These are phyloP conservation scores for Bromus sterilis DNA, from an alignment of 176 grass and related monocot genomes.

Conservation along the genomic window DNA sequence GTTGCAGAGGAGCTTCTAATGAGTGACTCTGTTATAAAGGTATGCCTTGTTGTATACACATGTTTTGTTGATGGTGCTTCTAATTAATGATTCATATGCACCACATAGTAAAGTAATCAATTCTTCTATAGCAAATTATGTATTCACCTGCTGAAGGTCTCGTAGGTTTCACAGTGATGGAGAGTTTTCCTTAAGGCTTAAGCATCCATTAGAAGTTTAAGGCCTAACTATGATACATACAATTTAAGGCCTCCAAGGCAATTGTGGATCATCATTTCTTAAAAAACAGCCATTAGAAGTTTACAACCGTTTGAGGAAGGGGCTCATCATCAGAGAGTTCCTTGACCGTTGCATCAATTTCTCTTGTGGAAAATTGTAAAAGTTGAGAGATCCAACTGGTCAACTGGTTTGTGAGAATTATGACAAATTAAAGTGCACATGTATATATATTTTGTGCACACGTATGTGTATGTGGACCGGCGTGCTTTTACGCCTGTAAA, in stretches of 20 bases:
- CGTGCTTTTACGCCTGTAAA: background rate
- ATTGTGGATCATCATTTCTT: background rate
- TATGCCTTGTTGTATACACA: conserved; percentile 17
- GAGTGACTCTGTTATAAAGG: conserved; percentile 99
- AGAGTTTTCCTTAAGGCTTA: background rate
- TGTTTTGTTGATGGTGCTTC: background rate
- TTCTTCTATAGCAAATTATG: background rate
- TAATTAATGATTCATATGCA: conserved; percentile 5
- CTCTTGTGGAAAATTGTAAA: background rate
- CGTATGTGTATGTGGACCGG: background rate
- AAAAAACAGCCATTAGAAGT: background rate
- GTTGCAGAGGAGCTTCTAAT: conserved; percentile 99
- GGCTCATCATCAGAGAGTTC: background rate
- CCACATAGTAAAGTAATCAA: background rate
- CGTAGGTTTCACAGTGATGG: background rate
- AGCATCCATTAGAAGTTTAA: no score
- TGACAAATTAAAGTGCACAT: background rate
- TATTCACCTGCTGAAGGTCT: background rate
- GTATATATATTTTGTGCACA: background rate
- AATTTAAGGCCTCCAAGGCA: background rate
- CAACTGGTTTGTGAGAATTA: background rate
- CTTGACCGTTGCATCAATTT: background rate
- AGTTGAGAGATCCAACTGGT: background rate
- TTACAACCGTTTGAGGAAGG: background rate
- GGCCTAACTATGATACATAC: background rate